Conservation (phyloP, 768 basidiomycete species). For the Panus rudis region DNA sequence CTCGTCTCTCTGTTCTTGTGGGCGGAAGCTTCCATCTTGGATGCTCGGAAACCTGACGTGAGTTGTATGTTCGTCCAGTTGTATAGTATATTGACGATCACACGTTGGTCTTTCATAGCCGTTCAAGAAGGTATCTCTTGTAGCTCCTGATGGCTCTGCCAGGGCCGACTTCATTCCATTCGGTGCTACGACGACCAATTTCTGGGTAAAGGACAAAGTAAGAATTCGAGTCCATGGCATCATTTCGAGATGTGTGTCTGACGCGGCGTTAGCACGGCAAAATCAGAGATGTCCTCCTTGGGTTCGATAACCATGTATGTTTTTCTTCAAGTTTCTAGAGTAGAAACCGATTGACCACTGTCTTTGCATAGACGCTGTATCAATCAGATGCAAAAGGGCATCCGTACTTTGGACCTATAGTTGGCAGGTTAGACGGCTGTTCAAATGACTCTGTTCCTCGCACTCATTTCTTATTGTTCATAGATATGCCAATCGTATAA, state of each 20-base stretch:
- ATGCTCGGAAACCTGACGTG: too few relatives aligned
- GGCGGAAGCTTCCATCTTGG: too few relatives aligned
- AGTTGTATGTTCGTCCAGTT: too few relatives aligned
- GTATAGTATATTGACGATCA: too few relatives aligned
- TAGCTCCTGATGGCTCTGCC: constrained; percentile 48
- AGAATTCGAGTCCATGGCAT: too few relatives aligned
- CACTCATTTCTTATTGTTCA: constrained; percentile 29
- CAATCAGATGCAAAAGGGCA: constrained; percentile 24
- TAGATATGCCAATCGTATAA: constrained; percentile 48
- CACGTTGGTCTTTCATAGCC: constrained; percentile 36
- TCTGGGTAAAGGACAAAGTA: constrained; percentile 47
- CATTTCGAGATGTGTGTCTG: too few relatives aligned
- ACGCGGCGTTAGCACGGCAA: constrained; percentile 24
- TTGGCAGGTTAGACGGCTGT: constrained; percentile 11
- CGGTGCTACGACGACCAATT: constrained; percentile 48
- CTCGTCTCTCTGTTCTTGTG: too few relatives aligned
- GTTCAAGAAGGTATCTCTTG: constrained; percentile 40
- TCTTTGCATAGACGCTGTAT: not conserved
- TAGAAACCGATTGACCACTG: constrained; percentile 32
- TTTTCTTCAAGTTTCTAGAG: constrained; percentile 22
- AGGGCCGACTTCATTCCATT: constrained; percentile 51
- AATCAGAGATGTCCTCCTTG: constrained; percentile 47
- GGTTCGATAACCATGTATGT: constrained; percentile 48
- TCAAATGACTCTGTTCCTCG: not conserved
- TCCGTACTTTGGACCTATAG: constrained; percentile 34